Base-by-base conservation (phyloP, 331 rosid species). In the Stylosanthes scabra region DNA sequence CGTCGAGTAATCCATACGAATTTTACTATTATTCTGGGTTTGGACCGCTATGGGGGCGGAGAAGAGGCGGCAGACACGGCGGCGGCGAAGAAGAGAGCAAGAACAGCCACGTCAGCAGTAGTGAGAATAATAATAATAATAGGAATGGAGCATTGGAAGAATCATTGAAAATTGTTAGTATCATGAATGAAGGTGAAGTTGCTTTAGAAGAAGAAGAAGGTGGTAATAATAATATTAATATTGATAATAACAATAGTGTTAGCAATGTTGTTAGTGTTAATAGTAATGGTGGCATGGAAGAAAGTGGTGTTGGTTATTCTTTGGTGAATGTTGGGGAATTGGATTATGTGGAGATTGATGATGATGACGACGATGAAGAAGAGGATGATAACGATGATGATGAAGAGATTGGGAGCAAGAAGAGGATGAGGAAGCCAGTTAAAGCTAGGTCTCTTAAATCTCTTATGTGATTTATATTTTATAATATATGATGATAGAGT, bases 401-500 rank as follows among this genome's bases (percentile, higher is more conserved):
- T 0, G 84, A 68, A 0, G 86, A 83, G 0, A 78, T 83, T 0
- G 89, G 92, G 16, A 86, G 82, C 82, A 93, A 80, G 76, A 93
- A 81, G 78, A 73, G 96, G 74, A 84, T 85, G 88, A 76, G 98
- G 85, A 93, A 85, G 76, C 97, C 96, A 0, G 91, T 91, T 77
- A 93, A 93, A 78, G 97, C 91, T 5, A 85, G 98, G 76, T 93
- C 97, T 42, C 58, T 93, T 68, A 93, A 93, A 76, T 93, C 98
- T 11, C 78, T 93, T 5, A 93, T 91, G 98, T 90, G 82, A 77
- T 63, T 39, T n/a, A n/a, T n/a, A n/a, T n/a, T n/a, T n/a, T n/a
- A n/a, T n/a, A n/a, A 5, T 31, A 31, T 31, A 31, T 31, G 9
- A 20, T 15, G 16, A 12, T 6, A n/a, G 8, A 34, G 65, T 64